phyloP scores from a whole-genome alignment of 1,284 basidiomycete genomes.

The Flammula alnicola region DNA sequence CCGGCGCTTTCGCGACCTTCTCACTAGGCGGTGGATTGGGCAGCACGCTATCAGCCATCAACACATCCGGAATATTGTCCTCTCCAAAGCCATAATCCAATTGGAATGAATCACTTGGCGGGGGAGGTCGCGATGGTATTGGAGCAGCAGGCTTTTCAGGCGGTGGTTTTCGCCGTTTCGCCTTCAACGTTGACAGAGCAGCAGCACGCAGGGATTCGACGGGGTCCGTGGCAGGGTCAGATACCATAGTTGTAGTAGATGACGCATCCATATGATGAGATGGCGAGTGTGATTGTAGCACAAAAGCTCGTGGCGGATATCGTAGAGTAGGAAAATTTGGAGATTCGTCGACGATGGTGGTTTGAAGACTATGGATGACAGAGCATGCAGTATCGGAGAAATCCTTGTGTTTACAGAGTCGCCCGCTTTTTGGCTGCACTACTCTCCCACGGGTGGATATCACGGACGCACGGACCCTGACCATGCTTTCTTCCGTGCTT shows the following conservation, averaged over 20 bases:
- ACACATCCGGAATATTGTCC: slow-evolving; percentile 37
- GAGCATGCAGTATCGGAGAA: too few species aligned
- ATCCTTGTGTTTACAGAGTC: too few species aligned
- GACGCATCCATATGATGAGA: slow-evolving; percentile 1
- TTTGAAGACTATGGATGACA: too few species aligned
- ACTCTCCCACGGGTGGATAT: too few species aligned
- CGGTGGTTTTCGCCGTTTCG: slow-evolving; percentile 61
- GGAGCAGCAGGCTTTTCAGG: slow-evolving; percentile 34
- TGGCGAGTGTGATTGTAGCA: not conserved
- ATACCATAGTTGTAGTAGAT: not conserved
- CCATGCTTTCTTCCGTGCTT: too few species aligned
- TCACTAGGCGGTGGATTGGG: slow-evolving; percentile 27
- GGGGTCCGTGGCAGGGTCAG: slow-evolving; percentile 36
- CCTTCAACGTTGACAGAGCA: slow-evolving; percentile 66
- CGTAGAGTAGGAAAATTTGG: too few species aligned
- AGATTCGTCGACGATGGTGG: too few species aligned
- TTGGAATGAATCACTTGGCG: slow-evolving; percentile 47
- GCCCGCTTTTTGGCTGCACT: too few species aligned
- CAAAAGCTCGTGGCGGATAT: too few species aligned
- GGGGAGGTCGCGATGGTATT: slow-evolving; percentile 38
- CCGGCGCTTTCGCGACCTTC: slow-evolving; percentile 23
- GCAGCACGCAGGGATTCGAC: slow-evolving; percentile 68
- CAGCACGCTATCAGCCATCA: slow-evolving; percentile 3
- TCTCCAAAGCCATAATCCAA: slow-evolving; percentile 72
- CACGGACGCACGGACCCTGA: too few species aligned